Evolutionary conservation across 1,139 yeast genomes (phyloP).

Genomic region (Debaryomycetaceae sp.): DNA sequence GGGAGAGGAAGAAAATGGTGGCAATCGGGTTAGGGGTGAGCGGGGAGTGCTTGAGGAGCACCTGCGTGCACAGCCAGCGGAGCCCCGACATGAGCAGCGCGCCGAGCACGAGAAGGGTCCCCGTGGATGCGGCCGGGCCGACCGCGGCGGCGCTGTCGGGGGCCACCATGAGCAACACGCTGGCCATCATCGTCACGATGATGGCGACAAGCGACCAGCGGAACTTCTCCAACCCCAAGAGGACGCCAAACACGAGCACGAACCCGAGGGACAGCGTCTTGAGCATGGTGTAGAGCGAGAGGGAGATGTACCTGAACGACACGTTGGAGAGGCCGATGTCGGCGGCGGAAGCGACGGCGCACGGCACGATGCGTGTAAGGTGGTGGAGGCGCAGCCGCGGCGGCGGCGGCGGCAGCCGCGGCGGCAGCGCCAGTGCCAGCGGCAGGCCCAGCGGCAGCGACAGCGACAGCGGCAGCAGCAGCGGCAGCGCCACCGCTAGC

Average conservation of each 20-base stretch:
- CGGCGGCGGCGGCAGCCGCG: not conserved
- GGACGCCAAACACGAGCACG: conserved; percentile 79
- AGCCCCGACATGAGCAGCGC: conserved; percentile 85
- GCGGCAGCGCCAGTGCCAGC: not conserved
- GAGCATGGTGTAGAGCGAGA: conserved; percentile 88
- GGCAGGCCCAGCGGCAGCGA: not conserved
- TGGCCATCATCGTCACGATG: conserved; percentile 71
- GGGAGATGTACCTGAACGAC: conserved; percentile 71
- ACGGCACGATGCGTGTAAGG: conserved; percentile 56
- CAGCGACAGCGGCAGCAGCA: not conserved
- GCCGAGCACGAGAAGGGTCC: conserved; percentile 73
- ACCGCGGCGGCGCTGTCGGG: conserved; percentile 12
- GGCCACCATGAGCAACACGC: conserved; percentile 87
- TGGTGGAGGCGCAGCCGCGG: conserved; percentile 1
- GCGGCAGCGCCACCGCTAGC: not conserved
- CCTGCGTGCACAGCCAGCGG: conserved; percentile 92
- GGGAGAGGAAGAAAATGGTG: conserved; percentile 80
- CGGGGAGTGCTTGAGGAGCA: conserved; percentile 59
- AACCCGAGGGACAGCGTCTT: conserved; percentile 83
- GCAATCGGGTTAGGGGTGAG: conserved; percentile 70
- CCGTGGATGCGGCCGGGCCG: conserved; percentile 23
- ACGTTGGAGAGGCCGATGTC: conserved; percentile 92
- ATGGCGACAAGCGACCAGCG: conserved; percentile 63
- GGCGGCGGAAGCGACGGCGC: conserved; percentile 84
- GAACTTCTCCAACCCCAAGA: conserved; percentile 72